phyloP scores from a whole-genome alignment of 1,284 basidiomycete species.

The Marasmius oreades region DNA sequence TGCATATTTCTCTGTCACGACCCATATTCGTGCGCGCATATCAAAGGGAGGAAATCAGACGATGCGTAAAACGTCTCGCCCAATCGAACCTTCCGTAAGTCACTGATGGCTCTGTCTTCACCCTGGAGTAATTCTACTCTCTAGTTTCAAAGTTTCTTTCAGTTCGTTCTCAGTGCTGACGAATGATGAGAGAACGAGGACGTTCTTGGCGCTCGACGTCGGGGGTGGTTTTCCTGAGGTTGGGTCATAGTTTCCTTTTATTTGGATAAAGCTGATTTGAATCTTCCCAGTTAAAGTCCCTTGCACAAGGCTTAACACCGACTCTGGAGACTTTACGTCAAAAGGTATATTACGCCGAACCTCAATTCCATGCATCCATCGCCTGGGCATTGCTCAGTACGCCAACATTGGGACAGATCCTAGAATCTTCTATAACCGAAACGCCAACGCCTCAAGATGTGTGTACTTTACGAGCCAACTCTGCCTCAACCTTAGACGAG shows the following conservation, averaged over 20 bases:
- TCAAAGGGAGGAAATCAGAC: constrained; percentile 67
- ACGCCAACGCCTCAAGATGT: neutral
- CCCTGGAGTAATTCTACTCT: constrained; percentile 6
- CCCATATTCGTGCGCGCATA: constrained; percentile 75
- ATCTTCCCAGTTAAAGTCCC: constrained; percentile 43
- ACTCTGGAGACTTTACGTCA: constrained; percentile 57
- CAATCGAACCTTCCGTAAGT: constrained; percentile 46
- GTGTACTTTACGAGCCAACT: neutral
- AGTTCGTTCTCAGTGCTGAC: constrained; percentile 62
- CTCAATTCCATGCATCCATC: constrained; percentile 79
- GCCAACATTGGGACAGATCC: constrained; percentile 1
- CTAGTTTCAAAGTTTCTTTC: constrained; percentile 71
- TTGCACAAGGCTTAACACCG: constrained; percentile 52
- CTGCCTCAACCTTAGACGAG: neutral
- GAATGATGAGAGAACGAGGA: constrained; percentile 77
- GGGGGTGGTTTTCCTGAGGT: constrained; percentile 77
- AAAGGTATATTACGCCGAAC: constrained; percentile 66
- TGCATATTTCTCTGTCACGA: constrained; percentile 74
- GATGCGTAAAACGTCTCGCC: constrained; percentile 49
- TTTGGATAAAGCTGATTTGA: constrained; percentile 6
- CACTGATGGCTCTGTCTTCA: neutral
- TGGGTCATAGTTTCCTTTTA: constrained; percentile 17
- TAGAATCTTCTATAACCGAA: neutral
- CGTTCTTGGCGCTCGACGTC: constrained; percentile 71
- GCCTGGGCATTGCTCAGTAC: constrained; percentile 67